A percentile compares a stretch with the other conserved stretches of the same genome.
Conservation (phyloP, 2,329 filamentous ascomycete genomes). For the Colletotrichum lindemuthianum region DNA sequence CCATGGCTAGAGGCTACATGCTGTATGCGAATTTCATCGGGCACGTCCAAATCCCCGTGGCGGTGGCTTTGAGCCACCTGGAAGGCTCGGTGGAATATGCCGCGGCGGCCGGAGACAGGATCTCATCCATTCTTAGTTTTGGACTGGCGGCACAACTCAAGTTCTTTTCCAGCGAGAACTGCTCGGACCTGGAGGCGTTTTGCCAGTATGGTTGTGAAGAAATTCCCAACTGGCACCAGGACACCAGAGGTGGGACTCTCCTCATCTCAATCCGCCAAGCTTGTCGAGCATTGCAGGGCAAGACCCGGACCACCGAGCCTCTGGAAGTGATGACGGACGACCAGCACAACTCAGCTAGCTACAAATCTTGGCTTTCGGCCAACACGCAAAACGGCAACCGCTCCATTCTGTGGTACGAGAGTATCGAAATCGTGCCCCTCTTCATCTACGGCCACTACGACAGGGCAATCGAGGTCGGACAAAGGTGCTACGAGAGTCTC, state of each 20-base stretch:
- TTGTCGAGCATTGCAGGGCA: conserved; percentile 77
- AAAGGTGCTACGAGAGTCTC: conserved; percentile 56
- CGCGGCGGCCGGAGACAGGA: conserved; percentile 74
- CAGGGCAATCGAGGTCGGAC: conserved; percentile 66
- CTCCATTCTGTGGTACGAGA: conserved; percentile 75
- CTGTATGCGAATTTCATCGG: conserved; percentile 76
- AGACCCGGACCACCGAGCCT: conserved; percentile 66
- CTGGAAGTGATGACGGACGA: conserved; percentile 72
- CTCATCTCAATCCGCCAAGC: conserved; percentile 74
- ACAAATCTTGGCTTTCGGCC: conserved; percentile 67
- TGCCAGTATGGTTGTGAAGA: conserved; percentile 79
- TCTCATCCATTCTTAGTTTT: conserved; percentile 76
- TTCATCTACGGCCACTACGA: conserved; percentile 73
- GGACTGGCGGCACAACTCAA: conserved; percentile 74
- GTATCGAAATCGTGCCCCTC: conserved; percentile 69
- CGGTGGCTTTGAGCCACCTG: conserved; percentile 66
- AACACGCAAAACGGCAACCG: conserved; percentile 69
- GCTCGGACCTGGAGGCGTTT: conserved; percentile 75
- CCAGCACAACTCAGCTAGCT: conserved; percentile 67
- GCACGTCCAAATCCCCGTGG: conserved; percentile 73
- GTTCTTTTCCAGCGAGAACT: conserved; percentile 76
- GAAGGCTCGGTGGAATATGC: conserved; percentile 75
- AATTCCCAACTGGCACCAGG: conserved; percentile 75
- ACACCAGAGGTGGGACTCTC: conserved; percentile 76
- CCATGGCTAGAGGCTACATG: conserved; percentile 74